Percentiles rank a stretch among this genome's conserved stretches.
Evolutionary conservation across 352 stramenopile genomes (phyloP).

Genomic region (Pythium insidiosum): DNA sequence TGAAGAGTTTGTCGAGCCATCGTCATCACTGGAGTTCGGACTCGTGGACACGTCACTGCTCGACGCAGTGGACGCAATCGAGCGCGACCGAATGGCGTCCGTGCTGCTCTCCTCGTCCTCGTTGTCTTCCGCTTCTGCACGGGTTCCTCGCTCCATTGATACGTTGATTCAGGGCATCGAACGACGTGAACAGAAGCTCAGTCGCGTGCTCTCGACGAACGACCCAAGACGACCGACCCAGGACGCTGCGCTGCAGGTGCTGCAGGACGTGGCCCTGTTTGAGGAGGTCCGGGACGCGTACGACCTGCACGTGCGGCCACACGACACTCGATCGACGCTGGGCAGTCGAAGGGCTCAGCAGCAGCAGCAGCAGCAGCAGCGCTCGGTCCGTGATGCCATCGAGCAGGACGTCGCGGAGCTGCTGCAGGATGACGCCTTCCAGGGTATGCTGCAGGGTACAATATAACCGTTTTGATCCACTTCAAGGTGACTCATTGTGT

Average conservation of each 20-base stretch:
- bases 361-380: too few relatives aligned
- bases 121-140: neutral
- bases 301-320: constrained; percentile 12
- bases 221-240: neutral
- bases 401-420: constrained; percentile 28
- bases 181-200: constrained; percentile 21
- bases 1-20: too few relatives aligned
- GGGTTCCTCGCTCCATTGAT: neutral
- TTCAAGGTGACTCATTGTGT: too few relatives aligned
- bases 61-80: constrained; percentile 35
- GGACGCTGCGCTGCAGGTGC: constrained; percentile 1
- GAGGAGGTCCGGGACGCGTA: constrained; percentile 29
- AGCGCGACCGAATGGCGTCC: too few relatives aligned
- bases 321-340: neutral
- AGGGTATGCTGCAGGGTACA: neutral
- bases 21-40: too few relatives aligned
- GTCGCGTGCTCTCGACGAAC: constrained; percentile 1
- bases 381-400: constrained; percentile 24
- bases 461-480: too few relatives aligned
- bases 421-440: constrained; percentile 14
- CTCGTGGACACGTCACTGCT: constrained; percentile 40
- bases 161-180: constrained; percentile 19
- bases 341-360: too few relatives aligned
- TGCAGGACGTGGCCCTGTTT: constrained; percentile 32
- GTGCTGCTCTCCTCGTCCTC: too few relatives aligned